These are phyloP conservation scores for Globisporangium camurandrum DNA, from an alignment of 352 stramenopile genomes.

Conservation along the genomic window DNA sequence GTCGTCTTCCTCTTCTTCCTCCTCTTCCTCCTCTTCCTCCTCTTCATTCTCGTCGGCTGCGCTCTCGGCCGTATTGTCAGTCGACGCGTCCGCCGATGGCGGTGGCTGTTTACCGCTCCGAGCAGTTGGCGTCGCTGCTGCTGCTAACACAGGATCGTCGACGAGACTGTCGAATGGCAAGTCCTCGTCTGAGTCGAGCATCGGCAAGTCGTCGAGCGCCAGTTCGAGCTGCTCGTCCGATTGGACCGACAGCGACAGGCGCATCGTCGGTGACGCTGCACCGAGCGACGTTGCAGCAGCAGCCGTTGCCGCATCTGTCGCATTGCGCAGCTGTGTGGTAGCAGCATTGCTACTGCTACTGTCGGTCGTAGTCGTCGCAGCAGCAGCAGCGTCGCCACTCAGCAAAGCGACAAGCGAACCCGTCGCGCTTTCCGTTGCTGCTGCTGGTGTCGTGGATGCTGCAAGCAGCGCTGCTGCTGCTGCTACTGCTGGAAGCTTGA, in stretches of 20 bases:
- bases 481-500: too few relatives aligned
- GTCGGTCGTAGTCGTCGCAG: too few relatives aligned
- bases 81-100: conserved; percentile 2
- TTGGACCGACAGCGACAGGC: conserved; percentile 26
- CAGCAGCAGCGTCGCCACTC: too few relatives aligned
- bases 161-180: conserved; percentile 27
- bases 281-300: too few relatives aligned
- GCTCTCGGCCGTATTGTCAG: conserved; percentile 14
- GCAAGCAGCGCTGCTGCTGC: too few relatives aligned
- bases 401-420: too few relatives aligned
- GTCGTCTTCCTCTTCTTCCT: conserved; percentile 30
- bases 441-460: background rate
- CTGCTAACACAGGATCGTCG: conserved; percentile 8
- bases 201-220: conserved; percentile 59
- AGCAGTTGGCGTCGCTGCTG: background rate
- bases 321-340: background rate
- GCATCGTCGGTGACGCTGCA: too few relatives aligned
- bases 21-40: conserved; percentile 27
- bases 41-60: conserved; percentile 26
- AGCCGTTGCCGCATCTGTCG: background rate
- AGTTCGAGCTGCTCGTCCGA: conserved; percentile 71
- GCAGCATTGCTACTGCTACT: background rate
- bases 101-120: background rate
- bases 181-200: conserved; percentile 65
- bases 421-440: background rate